Evolutionary conservation across 306 rosid species (phyloP), one percentile per base, ranked within the genome.

Genomic region (Mimosa bimucronata): DNA sequence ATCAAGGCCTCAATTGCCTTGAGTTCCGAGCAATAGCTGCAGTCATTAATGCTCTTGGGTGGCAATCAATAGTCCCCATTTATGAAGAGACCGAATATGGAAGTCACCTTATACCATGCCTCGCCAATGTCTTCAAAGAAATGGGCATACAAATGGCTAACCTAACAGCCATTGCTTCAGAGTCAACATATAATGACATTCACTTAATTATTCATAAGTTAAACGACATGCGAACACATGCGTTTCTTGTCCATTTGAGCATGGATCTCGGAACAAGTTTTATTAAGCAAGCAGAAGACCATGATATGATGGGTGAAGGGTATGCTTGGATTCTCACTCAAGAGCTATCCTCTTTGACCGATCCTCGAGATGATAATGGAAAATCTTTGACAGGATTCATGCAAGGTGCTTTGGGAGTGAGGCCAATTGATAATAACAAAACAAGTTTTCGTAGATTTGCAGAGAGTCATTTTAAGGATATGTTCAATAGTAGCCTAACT

Each of bases 191-290:
- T 12, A 4, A 1, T 6, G 23, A 0, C 1, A 16, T 18, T 1
- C 1, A 5, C 57, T 0, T 9, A 0, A 18, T 7, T 50, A 19
- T 50, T 18, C 9, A 16, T n/a, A 6, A 50, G 2, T 50, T 66
- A 5, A 66, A n/a, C 8, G 23, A 5, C 3, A 66, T n/a, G 72
- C 48, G 6, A 19, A 77, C 82, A 16, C 86, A 60, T 45, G 46
- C 85, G 6, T 81, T 85, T 31, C 25, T 88, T 44, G 84, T 81
- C 16, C 91, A 88, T 76, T 72, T 81, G 91, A 52, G 7, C 1
- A 70, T 76, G 61, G 3, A 26, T 3, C 53, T 81, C 11, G 89
- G 84, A 0, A 28, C 75, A 0, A 53, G 11, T 19, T 71, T 88
- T 12, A 85, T 88, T 37, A 0, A 1, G 18, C 73, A 66, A 8